phyloP scores from a whole-genome alignment of 805 yeast genomes.

The Myxozyma monticola region DNA sequence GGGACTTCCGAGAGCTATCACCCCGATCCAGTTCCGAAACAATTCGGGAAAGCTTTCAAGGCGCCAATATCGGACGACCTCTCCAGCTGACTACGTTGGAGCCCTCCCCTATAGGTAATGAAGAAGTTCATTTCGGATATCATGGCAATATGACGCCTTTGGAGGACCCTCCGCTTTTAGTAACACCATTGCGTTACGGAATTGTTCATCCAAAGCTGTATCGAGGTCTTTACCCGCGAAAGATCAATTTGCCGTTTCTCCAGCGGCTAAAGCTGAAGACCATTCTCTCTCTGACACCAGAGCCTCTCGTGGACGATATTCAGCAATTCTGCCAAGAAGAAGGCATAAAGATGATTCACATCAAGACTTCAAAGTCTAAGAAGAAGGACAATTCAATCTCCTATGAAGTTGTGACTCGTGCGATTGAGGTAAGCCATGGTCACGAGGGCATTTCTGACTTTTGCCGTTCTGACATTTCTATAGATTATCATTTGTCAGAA shows the following conservation, averaged over 20 bases:
- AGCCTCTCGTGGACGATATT: constrained; percentile 57
- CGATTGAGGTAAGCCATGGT: constrained; percentile 45
- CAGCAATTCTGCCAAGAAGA: constrained; percentile 53
- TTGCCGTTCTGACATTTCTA: background rate
- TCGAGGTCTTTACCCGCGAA: constrained; percentile 86
- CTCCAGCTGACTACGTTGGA: too few species aligned
- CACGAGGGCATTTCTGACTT: background rate
- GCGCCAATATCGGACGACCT: too few species aligned
- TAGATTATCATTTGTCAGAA: constrained; percentile 56
- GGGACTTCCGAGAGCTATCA: too few species aligned
- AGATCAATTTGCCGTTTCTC: constrained; percentile 67
- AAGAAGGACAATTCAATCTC: constrained; percentile 82
- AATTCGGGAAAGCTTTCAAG: too few species aligned
- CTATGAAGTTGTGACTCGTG: constrained; percentile 57
- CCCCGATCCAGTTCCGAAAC: too few species aligned
- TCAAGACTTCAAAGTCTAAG: constrained; percentile 41
- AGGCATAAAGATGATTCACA: constrained; percentile 63
- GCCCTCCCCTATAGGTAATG: too few species aligned
- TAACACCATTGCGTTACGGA: constrained; percentile 74
- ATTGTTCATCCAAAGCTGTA: constrained; percentile 67
- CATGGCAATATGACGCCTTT: too few species aligned
- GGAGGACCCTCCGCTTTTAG: constrained; percentile 23
- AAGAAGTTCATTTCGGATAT: too few species aligned
- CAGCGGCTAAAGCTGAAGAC: constrained; percentile 64
- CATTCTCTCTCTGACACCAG: constrained; percentile 77